Base-by-base conservation (phyloP, 495 filamentous ascomycete species). In the Hypoxylon fragiforme region DNA sequence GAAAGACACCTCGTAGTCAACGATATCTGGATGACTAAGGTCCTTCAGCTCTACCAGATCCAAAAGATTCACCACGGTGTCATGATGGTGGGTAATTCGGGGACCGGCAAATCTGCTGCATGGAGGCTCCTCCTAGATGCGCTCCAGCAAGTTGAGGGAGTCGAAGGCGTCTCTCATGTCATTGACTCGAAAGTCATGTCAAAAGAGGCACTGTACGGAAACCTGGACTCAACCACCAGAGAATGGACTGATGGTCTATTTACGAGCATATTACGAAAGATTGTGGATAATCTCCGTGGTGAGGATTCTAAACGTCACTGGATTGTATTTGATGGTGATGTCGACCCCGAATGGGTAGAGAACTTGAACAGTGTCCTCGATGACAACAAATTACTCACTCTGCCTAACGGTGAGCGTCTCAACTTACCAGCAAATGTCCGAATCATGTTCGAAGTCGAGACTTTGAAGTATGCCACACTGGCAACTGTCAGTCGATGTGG, bases 151-250 rank as follows among this genome's bases (percentile, higher is more conserved):
- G 85, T 94, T 20, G 92, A 99, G 69, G 85, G 85, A 14, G 80
- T 94, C 20, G 94, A 99, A 73, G 92, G 95, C 28, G 90, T 97
- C 24, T 95, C 84, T 61, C 95, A 99, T 63, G 89, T 97, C 59
- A 99, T 99, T 57, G 94, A 99, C 70, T 92, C 92, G 16, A 99
- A 99, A 73, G 95, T 99, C 66, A 99, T 99, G 95, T 95, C 92
- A 26, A 99, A 99, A 72, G 94, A 99, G 70, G 86, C 86, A 3
- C 79, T 99, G 3, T 99, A 97, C 64, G 94, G 94, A 65, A 96
- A 82, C 59, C 78, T 99, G 22, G 94, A 99, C 69, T 92, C 89
- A 37, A 99, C 94, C 8, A 99, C 94, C 3, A 81, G 94, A 60
- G 94, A 99, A 72, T 99, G 94, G 94, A 97, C 92, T 0, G 94